Conservation (phyloP, 345 rosid species). For the Eucalyptus tenuipes region DNA sequence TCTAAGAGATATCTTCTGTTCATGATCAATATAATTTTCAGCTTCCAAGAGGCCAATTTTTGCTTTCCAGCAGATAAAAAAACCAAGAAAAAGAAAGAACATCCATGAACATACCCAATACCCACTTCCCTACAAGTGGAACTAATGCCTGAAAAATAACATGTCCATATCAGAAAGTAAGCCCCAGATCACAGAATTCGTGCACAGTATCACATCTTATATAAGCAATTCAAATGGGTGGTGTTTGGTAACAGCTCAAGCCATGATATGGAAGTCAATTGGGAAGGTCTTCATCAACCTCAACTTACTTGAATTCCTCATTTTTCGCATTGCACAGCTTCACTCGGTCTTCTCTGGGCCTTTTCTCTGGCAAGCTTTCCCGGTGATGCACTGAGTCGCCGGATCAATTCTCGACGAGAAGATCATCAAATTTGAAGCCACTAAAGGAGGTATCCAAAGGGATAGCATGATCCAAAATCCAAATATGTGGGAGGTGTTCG, state of each 20-base stretch:
- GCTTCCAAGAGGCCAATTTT: neutral
- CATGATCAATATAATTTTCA: neutral
- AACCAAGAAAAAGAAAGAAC: neutral
- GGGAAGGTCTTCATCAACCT: neutral
- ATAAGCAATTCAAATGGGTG: neutral
- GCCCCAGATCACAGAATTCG: neutral
- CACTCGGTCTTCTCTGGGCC: neutral
- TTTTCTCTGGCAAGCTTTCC: neutral
- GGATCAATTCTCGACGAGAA: too few relatives aligned
- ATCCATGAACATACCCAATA: neutral
- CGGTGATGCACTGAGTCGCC: neutral
- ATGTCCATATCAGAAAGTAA: neutral
- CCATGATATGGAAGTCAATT: neutral
- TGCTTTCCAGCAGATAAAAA: neutral
- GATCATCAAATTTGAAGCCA: neutral
- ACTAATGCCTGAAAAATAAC: neutral
- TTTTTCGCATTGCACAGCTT: neutral
- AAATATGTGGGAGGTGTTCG: neutral
- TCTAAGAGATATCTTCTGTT: neutral
- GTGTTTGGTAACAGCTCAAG: neutral
- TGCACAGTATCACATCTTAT: neutral
- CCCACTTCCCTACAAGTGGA: neutral
- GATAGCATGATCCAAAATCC: constrained; percentile 10
- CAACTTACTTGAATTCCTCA: neutral
- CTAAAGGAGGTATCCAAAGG: constrained; percentile 14